These are phyloP conservation scores for Scheffersomyces titani DNA, from an alignment of 1,139 yeast species.

Conservation along the genomic window DNA sequence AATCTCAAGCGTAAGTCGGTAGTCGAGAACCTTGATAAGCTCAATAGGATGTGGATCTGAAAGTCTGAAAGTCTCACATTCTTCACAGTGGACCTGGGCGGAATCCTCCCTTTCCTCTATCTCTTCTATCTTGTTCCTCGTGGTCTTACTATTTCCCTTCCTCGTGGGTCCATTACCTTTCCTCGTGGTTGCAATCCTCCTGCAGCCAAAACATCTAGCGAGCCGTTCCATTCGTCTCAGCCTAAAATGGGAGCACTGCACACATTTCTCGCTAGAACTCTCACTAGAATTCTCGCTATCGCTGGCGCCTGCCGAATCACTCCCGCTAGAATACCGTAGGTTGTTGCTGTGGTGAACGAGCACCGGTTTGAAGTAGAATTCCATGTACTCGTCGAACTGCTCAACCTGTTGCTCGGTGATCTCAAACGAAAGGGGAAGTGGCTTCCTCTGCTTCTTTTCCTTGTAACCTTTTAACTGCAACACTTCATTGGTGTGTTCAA, in stretches of 20 bases:
- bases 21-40: neutral
- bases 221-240: neutral
- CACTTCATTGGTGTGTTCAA: neutral
- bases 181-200: neutral
- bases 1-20: neutral
- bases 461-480: neutral
- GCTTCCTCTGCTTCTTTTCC: neutral
- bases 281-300: neutral
- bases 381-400: slow-evolving; percentile 6
- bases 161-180: neutral
- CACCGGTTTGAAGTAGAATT: slow-evolving; percentile 2
- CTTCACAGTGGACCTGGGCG: neutral
- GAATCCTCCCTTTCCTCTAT: neutral
- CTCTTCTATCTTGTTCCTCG: neutral
- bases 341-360: neutral
- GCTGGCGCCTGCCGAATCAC: neutral
- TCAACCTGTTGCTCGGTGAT: slow-evolving; percentile 2
- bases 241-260: neutral
- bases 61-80: neutral
- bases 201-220: neutral
- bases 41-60: neutral
- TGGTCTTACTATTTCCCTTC: neutral
- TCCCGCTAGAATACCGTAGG: neutral
- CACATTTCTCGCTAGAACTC: neutral
- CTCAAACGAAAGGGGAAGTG: neutral